Conservation (phyloP, 2,329 filamentous ascomycete genomes). For the Penicillium sp. region DNA sequence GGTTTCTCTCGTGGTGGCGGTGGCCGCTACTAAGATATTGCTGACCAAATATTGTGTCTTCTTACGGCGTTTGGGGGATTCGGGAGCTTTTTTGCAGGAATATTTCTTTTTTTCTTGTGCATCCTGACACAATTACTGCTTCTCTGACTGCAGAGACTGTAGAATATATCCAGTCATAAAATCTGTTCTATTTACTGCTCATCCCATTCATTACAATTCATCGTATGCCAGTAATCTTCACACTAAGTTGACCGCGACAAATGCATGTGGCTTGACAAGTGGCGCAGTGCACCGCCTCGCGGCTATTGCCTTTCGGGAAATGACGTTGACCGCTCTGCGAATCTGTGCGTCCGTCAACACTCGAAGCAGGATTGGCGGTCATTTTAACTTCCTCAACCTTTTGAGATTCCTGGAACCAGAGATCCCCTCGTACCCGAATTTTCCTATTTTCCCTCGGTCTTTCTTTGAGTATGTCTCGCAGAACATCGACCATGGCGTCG, state of each 20-base stretch:
- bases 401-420: conserved; percentile 4
- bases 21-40: conserved; percentile 19
- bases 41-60: conserved; percentile 35
- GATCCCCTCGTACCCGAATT: background rate
- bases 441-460: background rate
- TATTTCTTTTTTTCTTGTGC: conserved; percentile 38
- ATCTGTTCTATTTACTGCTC: background rate
- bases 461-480: conserved; percentile 40
- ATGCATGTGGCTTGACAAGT: conserved; percentile 26
- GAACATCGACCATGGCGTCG: conserved; percentile 37
- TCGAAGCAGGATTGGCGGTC: conserved; percentile 25
- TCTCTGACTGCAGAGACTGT: conserved; percentile 30
- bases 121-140: conserved; percentile 36
- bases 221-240: background rate
- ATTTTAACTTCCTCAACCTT: conserved; percentile 9
- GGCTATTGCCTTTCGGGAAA: conserved; percentile 24
- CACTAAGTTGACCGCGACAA: background rate
- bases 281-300: conserved; percentile 30
- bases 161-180: conserved; percentile 29
- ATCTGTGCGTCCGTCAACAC: conserved; percentile 38
- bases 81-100: conserved; percentile 40
- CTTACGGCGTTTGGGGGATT: conserved; percentile 46
- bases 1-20: conserved; percentile 20
- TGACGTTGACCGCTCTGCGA: conserved; percentile 38
- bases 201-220: background rate